Evolutionary conservation across 768 basidiomycete species (phyloP), one percentile per base, ranked within the genome.

Genomic region (Amanita polypyramis): DNA sequence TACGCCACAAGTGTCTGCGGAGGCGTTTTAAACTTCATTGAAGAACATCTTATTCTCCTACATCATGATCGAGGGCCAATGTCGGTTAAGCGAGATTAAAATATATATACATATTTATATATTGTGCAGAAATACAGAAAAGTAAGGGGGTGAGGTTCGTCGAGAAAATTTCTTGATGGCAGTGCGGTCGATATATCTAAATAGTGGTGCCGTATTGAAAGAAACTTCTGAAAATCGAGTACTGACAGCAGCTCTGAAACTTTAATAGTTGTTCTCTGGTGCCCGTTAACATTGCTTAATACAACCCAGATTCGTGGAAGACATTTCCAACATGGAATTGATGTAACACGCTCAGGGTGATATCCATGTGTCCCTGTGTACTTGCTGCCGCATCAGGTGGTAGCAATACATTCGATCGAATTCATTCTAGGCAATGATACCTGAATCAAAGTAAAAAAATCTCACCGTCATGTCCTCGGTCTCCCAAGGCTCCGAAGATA

Each of bases 381-480:
- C 17, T 7, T 3, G 45, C 27, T 3, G n/a, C 39, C 27, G 9
- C 15, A 43, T 20, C n/a, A 11, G 23, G 34, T 27, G 45, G 45
- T 36, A 19, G 21, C 32, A 20, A 27, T 14, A 27, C 19, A 37
- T 23, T 46, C 27, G 38, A 39, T 47, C 38, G 27, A 19, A 36
- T 30, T 30, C 37, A 47, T 36, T 32, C 47, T 39, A n/a, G 32
- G 47, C 17, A 21, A 21, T 19, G 19, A 23, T 2, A n/a, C 25
- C 45, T 25, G 37, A 11, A 27, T 39, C 37, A 8, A 39, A 12
- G 37, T 15, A 27, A 30, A 19, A 27, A 17, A 40, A 36, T 47
- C 29, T 33, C 37, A 32, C 27, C 35, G 27, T 38, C 33, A 47
- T 39, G 27, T 49, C 47, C 47, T 49, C 47, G 47, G 47, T 49